These are phyloP conservation scores for Marsdenia floribunda DNA, from an alignment of 257 asterid species.

Conservation along the genomic window DNA sequence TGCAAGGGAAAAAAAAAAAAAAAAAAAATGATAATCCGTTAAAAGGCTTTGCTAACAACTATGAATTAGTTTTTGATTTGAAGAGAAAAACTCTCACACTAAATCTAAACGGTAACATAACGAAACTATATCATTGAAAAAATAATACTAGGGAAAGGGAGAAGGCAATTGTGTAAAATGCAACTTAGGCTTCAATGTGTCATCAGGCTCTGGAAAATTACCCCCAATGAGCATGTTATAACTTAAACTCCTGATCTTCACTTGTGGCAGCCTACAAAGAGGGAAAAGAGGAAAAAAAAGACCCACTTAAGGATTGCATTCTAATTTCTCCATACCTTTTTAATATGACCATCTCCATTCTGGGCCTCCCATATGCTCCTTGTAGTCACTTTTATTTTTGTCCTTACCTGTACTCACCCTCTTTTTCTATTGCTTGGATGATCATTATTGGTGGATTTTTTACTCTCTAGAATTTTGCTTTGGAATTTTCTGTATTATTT, in stretches of 20 bases:
- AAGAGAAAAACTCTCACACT: neutral
- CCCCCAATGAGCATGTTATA: neutral
- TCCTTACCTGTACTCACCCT: neutral
- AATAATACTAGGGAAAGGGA: neutral
- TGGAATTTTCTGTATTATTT: neutral
- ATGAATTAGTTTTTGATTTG: neutral
- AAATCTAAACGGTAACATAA: neutral
- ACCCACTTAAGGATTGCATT: neutral
- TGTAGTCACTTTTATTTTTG: neutral
- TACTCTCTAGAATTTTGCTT: neutral
- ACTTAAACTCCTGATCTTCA: neutral
- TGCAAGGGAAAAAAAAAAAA: too few species aligned
- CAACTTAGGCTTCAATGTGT: neutral
- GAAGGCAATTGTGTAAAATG: neutral
- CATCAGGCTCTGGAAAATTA: neutral
- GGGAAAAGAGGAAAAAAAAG: neutral
- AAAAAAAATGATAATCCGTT: neutral
- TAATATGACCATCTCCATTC: neutral
- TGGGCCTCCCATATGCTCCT: neutral
- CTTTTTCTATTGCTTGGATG: neutral
- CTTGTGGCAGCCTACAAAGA: neutral
- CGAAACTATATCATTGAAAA: neutral
- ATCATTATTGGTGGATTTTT: neutral
- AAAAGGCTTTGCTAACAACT: neutral
- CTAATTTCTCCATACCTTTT: neutral